Conservation (phyloP, 768 basidiomycete genomes). For the Leccinum pellstonianum region DNA sequence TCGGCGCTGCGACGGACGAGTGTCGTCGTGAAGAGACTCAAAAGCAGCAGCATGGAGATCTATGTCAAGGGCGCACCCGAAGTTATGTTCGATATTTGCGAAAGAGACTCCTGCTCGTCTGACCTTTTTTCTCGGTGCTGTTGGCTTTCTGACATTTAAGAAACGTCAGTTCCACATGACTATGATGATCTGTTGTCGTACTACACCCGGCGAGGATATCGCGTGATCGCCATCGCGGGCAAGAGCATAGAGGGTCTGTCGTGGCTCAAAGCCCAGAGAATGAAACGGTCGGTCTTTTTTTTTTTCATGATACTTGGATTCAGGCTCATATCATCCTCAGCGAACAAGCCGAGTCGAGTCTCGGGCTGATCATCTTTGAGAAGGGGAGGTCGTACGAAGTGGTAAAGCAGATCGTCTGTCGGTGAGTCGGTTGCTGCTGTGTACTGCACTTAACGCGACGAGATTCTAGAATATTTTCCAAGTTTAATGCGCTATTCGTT, state of each 20-base stretch:
- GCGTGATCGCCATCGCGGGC: constrained; percentile 97
- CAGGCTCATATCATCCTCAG: constrained; percentile 39
- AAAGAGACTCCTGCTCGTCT: constrained; percentile 80
- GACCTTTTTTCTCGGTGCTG: neutral
- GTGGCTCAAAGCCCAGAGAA: constrained; percentile 95
- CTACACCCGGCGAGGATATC: constrained; percentile 94
- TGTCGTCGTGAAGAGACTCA: constrained; percentile 93
- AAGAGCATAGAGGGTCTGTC: constrained; percentile 92
- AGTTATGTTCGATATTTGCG: constrained; percentile 95
- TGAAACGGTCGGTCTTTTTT: constrained; percentile 70
- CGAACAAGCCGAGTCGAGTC: constrained; percentile 89
- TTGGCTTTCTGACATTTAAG: constrained; percentile 14
- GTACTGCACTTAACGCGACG: too few relatives aligned
- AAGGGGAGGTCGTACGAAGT: constrained; percentile 39
- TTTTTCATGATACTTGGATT: neutral
- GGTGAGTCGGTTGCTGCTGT: too few relatives aligned
- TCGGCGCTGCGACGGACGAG: constrained; percentile 94
- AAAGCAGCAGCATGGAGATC: constrained; percentile 93
- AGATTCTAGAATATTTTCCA: too few relatives aligned
- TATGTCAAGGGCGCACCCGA: constrained; percentile 99
- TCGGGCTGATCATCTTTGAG: constrained; percentile 96
- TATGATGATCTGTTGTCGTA: constrained; percentile 96
- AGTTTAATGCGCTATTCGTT: too few relatives aligned
- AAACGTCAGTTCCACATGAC: constrained; percentile 81
- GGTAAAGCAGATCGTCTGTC: too few relatives aligned